These are phyloP conservation scores for Suhomyces bokatorum DNA, from an alignment of 1,139 yeast genomes.

Conservation along the genomic window DNA sequence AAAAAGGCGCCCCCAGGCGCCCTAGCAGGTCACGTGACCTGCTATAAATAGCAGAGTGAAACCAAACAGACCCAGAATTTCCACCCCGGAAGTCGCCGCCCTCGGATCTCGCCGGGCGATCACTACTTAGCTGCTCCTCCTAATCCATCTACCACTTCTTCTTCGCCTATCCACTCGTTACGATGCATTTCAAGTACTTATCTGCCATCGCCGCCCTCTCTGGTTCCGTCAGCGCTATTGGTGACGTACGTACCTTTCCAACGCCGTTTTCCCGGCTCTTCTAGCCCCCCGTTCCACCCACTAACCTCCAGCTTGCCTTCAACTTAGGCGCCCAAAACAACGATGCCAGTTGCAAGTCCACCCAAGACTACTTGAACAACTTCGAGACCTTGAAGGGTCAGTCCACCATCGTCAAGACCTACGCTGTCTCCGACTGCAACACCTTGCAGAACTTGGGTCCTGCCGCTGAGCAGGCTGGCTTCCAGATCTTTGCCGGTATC, in stretches of 20 bases:
- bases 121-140: slow-evolving; percentile 1
- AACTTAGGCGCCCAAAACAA: slow-evolving; percentile 77
- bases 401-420: slow-evolving; percentile 69
- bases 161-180: slow-evolving; percentile 11
- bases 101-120: slow-evolving; percentile 7
- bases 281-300: slow-evolving; percentile 8
- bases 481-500: slow-evolving; percentile 74
- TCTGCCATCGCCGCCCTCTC: slow-evolving; percentile 39
- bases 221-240: slow-evolving; percentile 42
- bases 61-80: slow-evolving; percentile 10
- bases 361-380: slow-evolving; percentile 66
- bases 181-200: slow-evolving; percentile 44
- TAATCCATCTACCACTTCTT: slow-evolving; percentile 2
- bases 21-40: not conserved
- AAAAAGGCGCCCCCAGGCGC: no score
- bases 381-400: slow-evolving; percentile 55
- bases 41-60: slow-evolving; percentile 13
- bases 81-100: slow-evolving; percentile 5
- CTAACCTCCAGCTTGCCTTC: slow-evolving; percentile 56
- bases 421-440: slow-evolving; percentile 86
- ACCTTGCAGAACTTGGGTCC: slow-evolving; percentile 82
- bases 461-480: slow-evolving; percentile 75
- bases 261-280: not conserved
- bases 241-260: slow-evolving; percentile 38
- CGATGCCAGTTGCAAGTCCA: slow-evolving; percentile 69